These are phyloP conservation scores for Starmerella geochares DNA, from an alignment of 805 yeast genomes.

Conservation along the genomic window DNA sequence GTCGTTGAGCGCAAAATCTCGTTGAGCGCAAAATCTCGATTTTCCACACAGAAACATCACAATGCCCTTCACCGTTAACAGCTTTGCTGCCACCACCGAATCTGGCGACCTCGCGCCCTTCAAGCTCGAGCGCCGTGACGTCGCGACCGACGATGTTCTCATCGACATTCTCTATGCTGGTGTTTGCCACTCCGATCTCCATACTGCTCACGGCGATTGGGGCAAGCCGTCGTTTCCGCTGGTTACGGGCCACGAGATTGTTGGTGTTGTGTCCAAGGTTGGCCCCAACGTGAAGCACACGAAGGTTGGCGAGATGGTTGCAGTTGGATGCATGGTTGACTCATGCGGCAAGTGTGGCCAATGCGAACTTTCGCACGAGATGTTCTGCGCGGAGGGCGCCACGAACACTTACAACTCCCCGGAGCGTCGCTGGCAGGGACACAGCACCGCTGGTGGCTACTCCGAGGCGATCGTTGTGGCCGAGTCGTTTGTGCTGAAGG, in stretches of 20 bases:
- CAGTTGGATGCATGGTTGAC: conserved; percentile 61
- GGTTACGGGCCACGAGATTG: conserved; percentile 43
- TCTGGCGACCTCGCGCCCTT: conserved; percentile 7
- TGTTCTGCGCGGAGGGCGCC: conserved; percentile 41
- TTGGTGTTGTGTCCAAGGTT: conserved; percentile 34
- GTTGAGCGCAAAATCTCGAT: background rate
- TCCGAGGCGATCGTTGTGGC: conserved; percentile 34
- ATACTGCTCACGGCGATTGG: conserved; percentile 45
- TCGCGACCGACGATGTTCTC: conserved; percentile 29
- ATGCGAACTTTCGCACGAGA: conserved; percentile 47
- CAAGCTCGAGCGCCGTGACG: conserved; percentile 19
- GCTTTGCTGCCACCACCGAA: conserved; percentile 8
- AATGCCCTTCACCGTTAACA: conserved; percentile 15
- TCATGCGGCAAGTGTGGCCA: conserved; percentile 53
- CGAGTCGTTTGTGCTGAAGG: conserved; percentile 52
- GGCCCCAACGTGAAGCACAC: conserved; percentile 45
- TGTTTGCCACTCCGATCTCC: conserved; percentile 53
- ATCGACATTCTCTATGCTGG: conserved; percentile 26
- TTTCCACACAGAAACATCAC: background rate
- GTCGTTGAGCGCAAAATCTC: too few species aligned
- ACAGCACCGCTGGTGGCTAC: conserved; percentile 41
- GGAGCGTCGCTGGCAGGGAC: conserved; percentile 45
- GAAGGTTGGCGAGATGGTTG: conserved; percentile 67
- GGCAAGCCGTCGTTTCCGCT: conserved; percentile 31
- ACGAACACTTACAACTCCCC: conserved; percentile 43